phyloP scores from a whole-genome alignment of 441 rosid genomes.

The Euphorbia celastroides region DNA sequence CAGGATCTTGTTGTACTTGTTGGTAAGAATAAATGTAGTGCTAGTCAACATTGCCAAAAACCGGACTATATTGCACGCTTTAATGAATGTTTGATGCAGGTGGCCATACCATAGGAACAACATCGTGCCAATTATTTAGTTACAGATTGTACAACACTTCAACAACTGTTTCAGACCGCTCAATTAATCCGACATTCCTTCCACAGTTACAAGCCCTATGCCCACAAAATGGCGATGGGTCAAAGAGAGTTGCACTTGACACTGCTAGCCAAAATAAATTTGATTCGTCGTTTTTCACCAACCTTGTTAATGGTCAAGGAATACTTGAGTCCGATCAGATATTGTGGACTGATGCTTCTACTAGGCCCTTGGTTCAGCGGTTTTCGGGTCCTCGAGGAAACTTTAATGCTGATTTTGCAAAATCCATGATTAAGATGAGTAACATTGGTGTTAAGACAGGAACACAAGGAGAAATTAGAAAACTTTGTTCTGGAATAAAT shows the following conservation, averaged over 20 bases:
- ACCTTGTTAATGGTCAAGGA: conserved; percentile 49
- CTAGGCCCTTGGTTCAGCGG: too few relatives aligned
- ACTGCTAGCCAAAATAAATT: conserved; percentile 40
- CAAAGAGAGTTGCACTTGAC: conserved; percentile 46
- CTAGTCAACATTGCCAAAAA: too few relatives aligned
- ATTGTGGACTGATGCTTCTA: too few relatives aligned
- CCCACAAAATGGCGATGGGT: conserved; percentile 39
- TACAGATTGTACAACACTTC: conserved; percentile 55
- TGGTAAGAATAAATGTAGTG: conserved; percentile 49
- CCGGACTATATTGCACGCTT: too few relatives aligned
- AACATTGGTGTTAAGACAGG: too few relatives aligned
- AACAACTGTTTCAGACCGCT: conserved; percentile 46
- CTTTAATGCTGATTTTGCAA: too few relatives aligned
- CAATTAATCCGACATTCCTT: conserved; percentile 41
- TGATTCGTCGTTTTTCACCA: conserved; percentile 45
- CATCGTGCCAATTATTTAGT: conserved; percentile 50
- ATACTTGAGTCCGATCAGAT: too few relatives aligned
- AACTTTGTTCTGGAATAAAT: too few relatives aligned
- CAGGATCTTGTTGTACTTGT: conserved; percentile 73
- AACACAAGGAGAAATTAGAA: too few relatives aligned
- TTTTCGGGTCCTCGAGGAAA: too few relatives aligned
- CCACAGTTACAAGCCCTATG: conserved; percentile 34
- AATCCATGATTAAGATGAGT: too few relatives aligned
- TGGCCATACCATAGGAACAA: conserved; percentile 71
- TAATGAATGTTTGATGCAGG: conserved; percentile 14